These are phyloP conservation scores for Clavispora fructus DNA, from an alignment of 805 yeast species.

Conservation along the genomic window DNA sequence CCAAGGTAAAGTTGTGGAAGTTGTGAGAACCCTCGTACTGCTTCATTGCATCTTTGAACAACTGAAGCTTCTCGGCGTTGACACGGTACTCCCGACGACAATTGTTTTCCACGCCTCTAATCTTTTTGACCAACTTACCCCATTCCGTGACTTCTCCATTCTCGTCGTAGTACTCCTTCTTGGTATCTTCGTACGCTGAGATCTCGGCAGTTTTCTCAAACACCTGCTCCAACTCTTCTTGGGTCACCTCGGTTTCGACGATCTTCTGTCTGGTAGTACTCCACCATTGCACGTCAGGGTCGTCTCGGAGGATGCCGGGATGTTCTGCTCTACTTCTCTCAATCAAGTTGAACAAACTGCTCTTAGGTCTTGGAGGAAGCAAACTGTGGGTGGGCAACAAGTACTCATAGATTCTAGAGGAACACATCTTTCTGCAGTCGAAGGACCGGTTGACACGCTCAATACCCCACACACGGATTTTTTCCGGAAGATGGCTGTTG, in stretches of 20 bases:
- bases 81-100: constrained; percentile 68
- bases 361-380: constrained; percentile 81
- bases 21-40: constrained; percentile 84
- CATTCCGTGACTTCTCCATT: constrained; percentile 32
- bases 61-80: constrained; percentile 52
- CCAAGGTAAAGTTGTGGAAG: constrained; percentile 83
- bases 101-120: constrained; percentile 59
- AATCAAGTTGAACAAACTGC: constrained; percentile 59
- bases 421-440: constrained; percentile 93
- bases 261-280: constrained; percentile 35
- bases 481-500: constrained; percentile 73
- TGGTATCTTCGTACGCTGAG: constrained; percentile 22
- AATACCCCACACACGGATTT: constrained; percentile 89
- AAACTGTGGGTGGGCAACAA: constrained; percentile 87
- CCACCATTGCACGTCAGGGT: constrained; percentile 66
- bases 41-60: constrained; percentile 63
- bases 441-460: constrained; percentile 85
- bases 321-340: constrained; percentile 44
- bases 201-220: constrained; percentile 31
- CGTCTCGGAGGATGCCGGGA: constrained; percentile 58
- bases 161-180: constrained; percentile 26
- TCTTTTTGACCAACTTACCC: constrained; percentile 42
- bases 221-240: constrained; percentile 11
- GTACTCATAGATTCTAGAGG: constrained; percentile 93
- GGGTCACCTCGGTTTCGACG: constrained; percentile 8